Evolutionary conservation across 2,329 filamentous ascomycete species (phyloP), one percentile per base, ranked within the genome.

Genomic region (Alternaria panax): DNA sequence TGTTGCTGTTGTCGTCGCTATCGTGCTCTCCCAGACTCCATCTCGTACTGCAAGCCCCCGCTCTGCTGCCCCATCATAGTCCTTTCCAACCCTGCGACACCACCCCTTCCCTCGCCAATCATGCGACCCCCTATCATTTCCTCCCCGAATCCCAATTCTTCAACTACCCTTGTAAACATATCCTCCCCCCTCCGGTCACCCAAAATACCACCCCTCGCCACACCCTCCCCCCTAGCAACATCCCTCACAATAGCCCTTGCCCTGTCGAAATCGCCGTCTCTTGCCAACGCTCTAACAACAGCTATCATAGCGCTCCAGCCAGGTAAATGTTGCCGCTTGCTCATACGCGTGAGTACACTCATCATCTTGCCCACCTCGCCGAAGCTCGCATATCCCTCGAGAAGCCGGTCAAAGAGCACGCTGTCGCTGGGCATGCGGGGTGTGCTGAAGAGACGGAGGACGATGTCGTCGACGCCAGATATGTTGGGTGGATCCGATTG

Each of bases 371-470:
- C 74, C 0, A 83, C 77, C 58, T 88, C 82, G 45, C 85, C 84
- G 9, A 80, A 76, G 12, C 76, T 65, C 7, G 89, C 86, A 73
- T 90, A 92, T 1, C 89, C 90, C 70, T 87, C 86, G 63, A 93
- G 85, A 61, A 90, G 82, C 53, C 88, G 84, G 75, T 92, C 89
- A 84, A 88, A 92, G 67, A 93, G 87, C 24, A 86, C 78, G 59
- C 83, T 81, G 71, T 90, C 85, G 22, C 81, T 78, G 20, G 68
- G 69, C 22, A 72, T 70, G 18, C 68, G 59, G 2, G 68, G 59
- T 1, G 62, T 68, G 2, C 73, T 63, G 25, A 76, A 71, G 43
- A 85, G 81, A 5, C 81, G 76, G 9, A 67, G 60, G 65, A 92
- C 86, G 4, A 93, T 80, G 0, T 75, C 73, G 36, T 87, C 83